Conservation (phyloP, 306 rosid genomes). For the Pterocarpus macrocarpus region DNA sequence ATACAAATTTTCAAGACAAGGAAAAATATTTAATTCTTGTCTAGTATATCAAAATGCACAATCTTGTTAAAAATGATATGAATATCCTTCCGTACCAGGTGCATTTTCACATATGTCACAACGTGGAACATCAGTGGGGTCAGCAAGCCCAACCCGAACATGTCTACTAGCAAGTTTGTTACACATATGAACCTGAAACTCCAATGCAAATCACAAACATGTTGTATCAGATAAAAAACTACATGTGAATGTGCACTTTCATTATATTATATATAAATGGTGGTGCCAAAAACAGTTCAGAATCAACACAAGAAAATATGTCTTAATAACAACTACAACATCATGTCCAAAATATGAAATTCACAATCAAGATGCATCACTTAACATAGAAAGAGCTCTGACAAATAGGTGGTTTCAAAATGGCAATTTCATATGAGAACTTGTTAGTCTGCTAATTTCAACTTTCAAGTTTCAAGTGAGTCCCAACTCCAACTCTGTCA, state of each 20-base stretch:
- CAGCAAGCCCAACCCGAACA: constrained; percentile 74
- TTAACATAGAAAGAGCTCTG: too few relatives aligned
- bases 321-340: too few relatives aligned
- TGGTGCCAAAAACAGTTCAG: too few relatives aligned
- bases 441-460: too few relatives aligned
- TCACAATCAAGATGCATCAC: too few relatives aligned
- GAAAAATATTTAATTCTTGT: constrained; percentile 18
- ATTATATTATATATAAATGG: too few relatives aligned
- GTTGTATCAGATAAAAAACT: constrained; percentile 15
- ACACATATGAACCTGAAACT: constrained; percentile 75
- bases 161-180: constrained; percentile 83
- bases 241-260: neutral
- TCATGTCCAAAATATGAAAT: too few relatives aligned
- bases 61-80: neutral
- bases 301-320: too few relatives aligned
- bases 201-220: constrained; percentile 36
- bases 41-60: constrained; percentile 22
- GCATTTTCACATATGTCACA: constrained; percentile 85
- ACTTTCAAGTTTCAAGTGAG: too few relatives aligned
- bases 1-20: constrained; percentile 37
- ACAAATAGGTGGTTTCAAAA: too few relatives aligned
- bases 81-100: constrained; percentile 59
- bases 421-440: too few relatives aligned
- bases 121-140: constrained; percentile 68
- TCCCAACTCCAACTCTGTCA: too few relatives aligned